Conservation (phyloP, 192 early-diverging fungal genomes). For the Gigaspora rosea region DNA sequence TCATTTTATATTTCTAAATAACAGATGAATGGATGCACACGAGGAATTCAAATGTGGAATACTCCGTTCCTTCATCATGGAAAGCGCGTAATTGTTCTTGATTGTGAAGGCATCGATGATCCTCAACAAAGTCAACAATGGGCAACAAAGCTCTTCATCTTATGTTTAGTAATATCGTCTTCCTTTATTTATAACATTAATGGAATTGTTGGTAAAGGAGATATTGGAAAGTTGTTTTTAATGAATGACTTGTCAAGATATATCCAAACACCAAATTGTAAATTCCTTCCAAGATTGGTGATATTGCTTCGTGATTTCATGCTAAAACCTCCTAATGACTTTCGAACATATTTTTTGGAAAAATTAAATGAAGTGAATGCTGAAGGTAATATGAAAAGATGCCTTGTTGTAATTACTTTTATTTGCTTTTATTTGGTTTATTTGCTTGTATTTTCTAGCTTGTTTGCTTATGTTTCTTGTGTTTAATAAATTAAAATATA, state of each 20-base stretch:
- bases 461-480: no score
- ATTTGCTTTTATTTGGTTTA: slow-evolving; percentile 4
- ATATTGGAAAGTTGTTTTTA: slow-evolving; percentile 26
- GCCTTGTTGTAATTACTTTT: background rate
- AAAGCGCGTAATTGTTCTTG: slow-evolving; percentile 12
- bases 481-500: no score
- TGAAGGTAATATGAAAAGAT: background rate
- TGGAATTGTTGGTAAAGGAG: slow-evolving; percentile 14
- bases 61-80: slow-evolving; percentile 14
- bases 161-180: slow-evolving; percentile 27
- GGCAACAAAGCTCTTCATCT: slow-evolving; percentile 26
- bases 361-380: background rate
- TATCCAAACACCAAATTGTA: slow-evolving; percentile 17
- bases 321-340: background rate
- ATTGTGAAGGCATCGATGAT: slow-evolving; percentile 28
- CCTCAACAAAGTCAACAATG: slow-evolving; percentile 23
- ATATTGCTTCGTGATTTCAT: slow-evolving; percentile 22
- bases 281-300: slow-evolving; percentile 21
- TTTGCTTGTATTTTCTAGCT: no score
- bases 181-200: slow-evolving; percentile 31
- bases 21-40: slow-evolving; percentile 1
- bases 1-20: no score
- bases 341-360: slow-evolving; percentile 16
- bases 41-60: slow-evolving; percentile 31
- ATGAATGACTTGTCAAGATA: slow-evolving; percentile 27